Percentiles rank a stretch among this genome's conserved stretches.
phyloP scores from a whole-genome alignment of 1,284 basidiomycete genomes.

The Apiotrichum veenhuisii region DNA sequence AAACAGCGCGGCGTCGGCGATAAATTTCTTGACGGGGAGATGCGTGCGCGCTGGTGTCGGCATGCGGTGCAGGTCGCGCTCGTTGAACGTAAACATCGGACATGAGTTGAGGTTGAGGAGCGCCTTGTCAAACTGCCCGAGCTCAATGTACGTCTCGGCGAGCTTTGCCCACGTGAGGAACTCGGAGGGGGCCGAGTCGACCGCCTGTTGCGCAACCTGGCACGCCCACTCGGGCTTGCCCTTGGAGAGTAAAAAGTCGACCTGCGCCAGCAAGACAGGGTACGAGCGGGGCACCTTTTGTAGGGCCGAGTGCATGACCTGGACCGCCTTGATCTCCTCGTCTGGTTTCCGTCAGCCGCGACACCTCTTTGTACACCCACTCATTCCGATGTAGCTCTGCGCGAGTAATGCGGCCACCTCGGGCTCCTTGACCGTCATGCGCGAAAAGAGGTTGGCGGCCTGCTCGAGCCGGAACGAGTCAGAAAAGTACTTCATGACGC shows the following conservation, averaged over 20 bases:
- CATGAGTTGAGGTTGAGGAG: slow-evolving; percentile 95
- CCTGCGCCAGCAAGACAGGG: slow-evolving; percentile 87
- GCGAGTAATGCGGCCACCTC: slow-evolving; percentile 87
- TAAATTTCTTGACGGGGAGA: slow-evolving; percentile 78
- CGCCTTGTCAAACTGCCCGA: slow-evolving; percentile 78
- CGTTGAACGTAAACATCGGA: slow-evolving; percentile 99
- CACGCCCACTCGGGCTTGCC: slow-evolving; percentile 83
- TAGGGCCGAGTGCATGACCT: slow-evolving; percentile 83
- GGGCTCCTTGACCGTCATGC: slow-evolving; percentile 76
- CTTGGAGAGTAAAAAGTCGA: slow-evolving; percentile 82
- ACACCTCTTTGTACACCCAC: slow-evolving; percentile 55
- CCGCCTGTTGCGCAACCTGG: slow-evolving; percentile 86
- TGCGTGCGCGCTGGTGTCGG: slow-evolving; percentile 78
- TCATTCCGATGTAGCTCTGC: slow-evolving; percentile 93
- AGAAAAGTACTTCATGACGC: slow-evolving; percentile 95
- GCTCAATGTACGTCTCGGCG: slow-evolving; percentile 88
- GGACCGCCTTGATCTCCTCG: slow-evolving; percentile 96
- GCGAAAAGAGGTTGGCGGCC: slow-evolving; percentile 93
- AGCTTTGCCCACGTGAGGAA: slow-evolving; percentile 99
- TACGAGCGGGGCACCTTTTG: slow-evolving; percentile 85
- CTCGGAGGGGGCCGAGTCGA: slow-evolving; percentile 96
- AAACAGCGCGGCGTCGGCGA: slow-evolving; percentile 65
- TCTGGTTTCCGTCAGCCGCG: slow-evolving; percentile 54
- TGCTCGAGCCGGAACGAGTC: slow-evolving; percentile 82
- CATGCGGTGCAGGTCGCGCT: slow-evolving; percentile 86